Percentiles rank a stretch among this genome's conserved stretches.
phyloP scores from a whole-genome alignment of 2,329 filamentous ascomycete genomes.

The Claviceps sp. region DNA sequence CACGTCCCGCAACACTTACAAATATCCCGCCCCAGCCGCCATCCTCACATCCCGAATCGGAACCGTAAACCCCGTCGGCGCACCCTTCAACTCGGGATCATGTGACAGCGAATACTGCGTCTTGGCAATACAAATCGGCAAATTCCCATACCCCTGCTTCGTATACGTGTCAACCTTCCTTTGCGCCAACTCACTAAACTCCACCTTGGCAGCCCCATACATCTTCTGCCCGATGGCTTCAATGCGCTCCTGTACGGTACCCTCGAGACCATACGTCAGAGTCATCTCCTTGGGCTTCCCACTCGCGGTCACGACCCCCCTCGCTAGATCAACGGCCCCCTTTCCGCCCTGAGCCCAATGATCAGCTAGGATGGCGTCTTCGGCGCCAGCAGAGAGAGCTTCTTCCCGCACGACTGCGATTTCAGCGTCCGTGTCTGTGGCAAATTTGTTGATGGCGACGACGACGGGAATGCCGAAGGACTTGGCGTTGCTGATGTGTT shows the following conservation, averaged over 20 bases:
- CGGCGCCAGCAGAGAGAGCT: conserved; percentile 78
- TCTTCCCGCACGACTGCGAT: conserved; percentile 82
- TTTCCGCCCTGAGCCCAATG: conserved; percentile 94
- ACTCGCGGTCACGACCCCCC: conserved; percentile 70
- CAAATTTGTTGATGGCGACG: conserved; percentile 93
- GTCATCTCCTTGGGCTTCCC: conserved; percentile 78
- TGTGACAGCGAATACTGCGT: conserved; percentile 95
- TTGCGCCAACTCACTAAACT: conserved; percentile 88
- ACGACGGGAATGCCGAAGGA: conserved; percentile 86
- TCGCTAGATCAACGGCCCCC: conserved; percentile 78
- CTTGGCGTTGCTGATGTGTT: conserved; percentile 86
- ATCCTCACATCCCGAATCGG: conserved; percentile 89
- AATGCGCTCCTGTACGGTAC: conserved; percentile 75
- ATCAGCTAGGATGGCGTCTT: conserved; percentile 85
- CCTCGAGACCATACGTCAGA: conserved; percentile 70
- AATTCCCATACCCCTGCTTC: conserved; percentile 77
- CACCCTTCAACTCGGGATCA: conserved; percentile 86
- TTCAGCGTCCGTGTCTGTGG: conserved; percentile 86
- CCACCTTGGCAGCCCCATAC: conserved; percentile 83
- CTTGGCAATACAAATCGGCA: conserved; percentile 96
- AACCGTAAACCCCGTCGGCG: conserved; percentile 84
- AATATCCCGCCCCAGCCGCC: conserved; percentile 85
- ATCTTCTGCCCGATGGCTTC: conserved; percentile 81
- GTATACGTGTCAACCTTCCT: conserved; percentile 95
- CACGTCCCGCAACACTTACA: conserved; percentile 41